phyloP scores from a whole-genome alignment of 441 rosid species.

The Bocquillonia castaneifolia region DNA sequence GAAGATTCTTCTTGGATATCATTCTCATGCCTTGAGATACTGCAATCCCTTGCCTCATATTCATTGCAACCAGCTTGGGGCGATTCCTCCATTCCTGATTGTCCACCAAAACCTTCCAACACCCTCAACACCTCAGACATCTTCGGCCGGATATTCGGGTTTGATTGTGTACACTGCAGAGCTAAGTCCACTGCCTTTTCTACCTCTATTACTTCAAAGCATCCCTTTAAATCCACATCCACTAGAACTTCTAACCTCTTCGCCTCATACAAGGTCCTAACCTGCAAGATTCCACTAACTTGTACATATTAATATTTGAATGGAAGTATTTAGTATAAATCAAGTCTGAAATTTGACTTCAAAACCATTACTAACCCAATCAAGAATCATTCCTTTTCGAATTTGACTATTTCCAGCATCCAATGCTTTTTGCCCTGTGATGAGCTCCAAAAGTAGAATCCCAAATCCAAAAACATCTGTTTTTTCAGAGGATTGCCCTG shows the following conservation, averaged over 20 bases:
- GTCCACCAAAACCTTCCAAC: constrained; percentile 62
- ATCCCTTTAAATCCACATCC: constrained; percentile 69
- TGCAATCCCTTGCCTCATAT: constrained; percentile 44
- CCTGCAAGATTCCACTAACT: constrained; percentile 37
- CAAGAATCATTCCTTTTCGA: constrained; percentile 85
- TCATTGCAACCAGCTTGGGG: constrained; percentile 34
- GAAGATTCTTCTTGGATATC: constrained; percentile 64
- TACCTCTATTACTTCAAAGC: constrained; percentile 57
- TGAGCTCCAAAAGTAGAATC: constrained; percentile 74
- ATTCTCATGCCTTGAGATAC: constrained; percentile 55
- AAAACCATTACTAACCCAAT: constrained; percentile 49
- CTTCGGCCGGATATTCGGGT: constrained; percentile 63
- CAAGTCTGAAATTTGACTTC: neutral
- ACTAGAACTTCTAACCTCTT: constrained; percentile 58
- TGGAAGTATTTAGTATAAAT: too few relatives aligned
- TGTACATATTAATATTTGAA: neutral
- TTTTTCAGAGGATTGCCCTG: constrained; percentile 92
- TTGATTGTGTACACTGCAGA: constrained; percentile 64
- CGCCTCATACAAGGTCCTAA: constrained; percentile 67
- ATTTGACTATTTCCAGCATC: constrained; percentile 78
- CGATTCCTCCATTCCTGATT: constrained; percentile 42
- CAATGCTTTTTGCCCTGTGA: constrained; percentile 82
- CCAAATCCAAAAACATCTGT: constrained; percentile 94
- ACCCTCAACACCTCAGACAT: constrained; percentile 71
- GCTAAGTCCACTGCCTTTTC: constrained; percentile 63